Evolutionary conservation across 192 early-diverging fungal species (phyloP), one percentile per base, ranked within the genome.

Genomic region (Mortierella claussenii): DNA sequence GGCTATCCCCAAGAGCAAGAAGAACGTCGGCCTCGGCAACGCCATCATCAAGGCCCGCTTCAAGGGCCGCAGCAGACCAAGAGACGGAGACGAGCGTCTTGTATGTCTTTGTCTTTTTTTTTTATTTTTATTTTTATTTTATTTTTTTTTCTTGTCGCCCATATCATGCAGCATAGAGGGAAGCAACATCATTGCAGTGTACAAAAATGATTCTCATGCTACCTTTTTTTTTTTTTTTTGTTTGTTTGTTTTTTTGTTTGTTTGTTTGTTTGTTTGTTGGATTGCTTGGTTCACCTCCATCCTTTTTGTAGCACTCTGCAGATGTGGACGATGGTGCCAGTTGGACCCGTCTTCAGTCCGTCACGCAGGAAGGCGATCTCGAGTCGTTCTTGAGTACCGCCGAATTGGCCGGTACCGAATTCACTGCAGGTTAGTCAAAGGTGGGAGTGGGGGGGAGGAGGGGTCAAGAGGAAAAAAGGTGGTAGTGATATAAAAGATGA

Each of bases 311-410:
- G 87, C 95, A 96, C 85, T 95, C 94, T 18, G 93, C 93, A 0
- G 94, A 95, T 33, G 75, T 90, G 5, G 86, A 95, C 56, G 95
- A 98, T 76, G 90, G 90, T 32, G 88, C 89, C 20, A 88, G 86
- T 24, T 96, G 94, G 92, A 86, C 86, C 18, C 91, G 90, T 64
- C 91, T 97, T 81, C 93, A 94, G 81, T 96, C 94, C 49, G 91
- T 99, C 66, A 99, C 98, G 45, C 91, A 98, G 70, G 95, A 99
- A 69, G 92, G 95, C 51, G 97, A 99, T 83, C 82, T 99, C 13
- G 97, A 98, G 37, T 95, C 94, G 31, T 99, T 99, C 71, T 85
- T 99, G 65, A 91, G 86, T 67, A 96, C 96, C 13, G 98, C 98
- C 15, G 88, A 94, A 67, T 88, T 99, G 46, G 96, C 96, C 15